A percentile compares a stretch with the other conserved stretches of the same genome.
Evolutionary conservation across 2,329 filamentous ascomycete genomes (phyloP).

Genomic region (Penicillium brevicompactum): DNA sequence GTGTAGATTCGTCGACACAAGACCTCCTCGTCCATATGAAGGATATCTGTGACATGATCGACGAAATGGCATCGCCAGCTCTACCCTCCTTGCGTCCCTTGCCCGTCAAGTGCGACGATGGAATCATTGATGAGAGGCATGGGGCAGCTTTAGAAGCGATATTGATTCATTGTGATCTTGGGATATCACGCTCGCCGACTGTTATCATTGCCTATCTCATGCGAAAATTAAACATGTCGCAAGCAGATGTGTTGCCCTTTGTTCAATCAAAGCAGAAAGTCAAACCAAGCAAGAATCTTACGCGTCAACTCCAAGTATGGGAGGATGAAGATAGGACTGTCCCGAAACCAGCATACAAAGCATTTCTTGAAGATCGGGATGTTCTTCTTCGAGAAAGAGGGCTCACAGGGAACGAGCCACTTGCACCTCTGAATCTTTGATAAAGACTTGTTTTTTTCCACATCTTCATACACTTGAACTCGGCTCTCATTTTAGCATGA

Average conservation of each 20-base stretch:
- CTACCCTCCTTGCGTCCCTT: constrained; percentile 14
- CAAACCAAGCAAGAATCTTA: constrained; percentile 29
- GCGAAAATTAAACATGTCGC: constrained; percentile 24
- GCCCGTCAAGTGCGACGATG: constrained; percentile 8
- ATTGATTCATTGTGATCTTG: constrained; percentile 31
- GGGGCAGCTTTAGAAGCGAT: constrained; percentile 14
- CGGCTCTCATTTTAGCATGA: too few relatives aligned
- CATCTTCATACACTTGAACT: too few relatives aligned
- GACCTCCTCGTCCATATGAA: constrained; percentile 30
- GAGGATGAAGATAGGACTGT: constrained; percentile 26
- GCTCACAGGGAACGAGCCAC: constrained; percentile 25
- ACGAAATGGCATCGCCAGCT: constrained; percentile 20
- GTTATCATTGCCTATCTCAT: constrained; percentile 33
- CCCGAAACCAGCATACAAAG: constrained; percentile 27
- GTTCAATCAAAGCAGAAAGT: constrained; percentile 29
- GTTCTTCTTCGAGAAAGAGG: constrained; percentile 18
- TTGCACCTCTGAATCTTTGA: constrained; percentile 18
- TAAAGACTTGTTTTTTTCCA: too few relatives aligned
- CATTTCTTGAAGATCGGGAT: constrained; percentile 25
- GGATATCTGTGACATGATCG: constrained; percentile 30
- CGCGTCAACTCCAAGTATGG: constrained; percentile 32
- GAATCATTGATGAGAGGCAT: constrained; percentile 3
- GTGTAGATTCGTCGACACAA: constrained; percentile 31
- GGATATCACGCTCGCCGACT: constrained; percentile 32
- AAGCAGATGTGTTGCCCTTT: constrained; percentile 23